These are phyloP conservation scores for Emmonsiellopsis sp. DNA, from an alignment of 2,329 filamentous ascomycete genomes.

Conservation along the genomic window DNA sequence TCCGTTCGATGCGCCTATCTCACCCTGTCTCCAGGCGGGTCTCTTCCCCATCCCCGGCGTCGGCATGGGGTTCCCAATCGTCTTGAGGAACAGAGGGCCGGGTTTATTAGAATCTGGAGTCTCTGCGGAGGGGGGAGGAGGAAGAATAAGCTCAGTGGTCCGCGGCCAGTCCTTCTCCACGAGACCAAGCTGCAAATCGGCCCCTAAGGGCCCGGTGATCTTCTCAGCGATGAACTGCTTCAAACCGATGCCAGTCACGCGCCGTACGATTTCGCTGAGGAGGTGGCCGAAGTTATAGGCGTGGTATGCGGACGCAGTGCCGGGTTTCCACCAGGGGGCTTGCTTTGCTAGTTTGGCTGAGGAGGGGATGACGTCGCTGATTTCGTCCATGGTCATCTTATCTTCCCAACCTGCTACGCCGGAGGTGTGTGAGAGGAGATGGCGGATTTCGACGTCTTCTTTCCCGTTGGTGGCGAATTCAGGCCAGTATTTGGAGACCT, in stretches of 20 bases:
- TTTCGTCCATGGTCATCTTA: constrained; percentile 21
- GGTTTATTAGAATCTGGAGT: constrained; percentile 13
- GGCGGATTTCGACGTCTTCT: constrained; percentile 30
- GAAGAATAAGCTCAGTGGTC: constrained; percentile 26
- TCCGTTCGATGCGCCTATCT: constrained; percentile 38
- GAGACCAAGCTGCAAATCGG: constrained; percentile 41
- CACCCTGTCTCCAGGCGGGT: constrained; percentile 29
- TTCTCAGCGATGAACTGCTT: constrained; percentile 37
- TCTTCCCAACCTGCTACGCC: constrained; percentile 28
- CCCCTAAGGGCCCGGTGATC: constrained; percentile 34
- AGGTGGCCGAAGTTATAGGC: constrained; percentile 32
- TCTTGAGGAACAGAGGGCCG: constrained; percentile 18
- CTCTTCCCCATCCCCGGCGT: constrained; percentile 17
- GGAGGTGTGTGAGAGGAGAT: constrained; percentile 35
- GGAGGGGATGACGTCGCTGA: constrained; percentile 23
- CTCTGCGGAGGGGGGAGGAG: constrained; percentile 12
- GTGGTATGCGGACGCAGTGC: constrained; percentile 38
- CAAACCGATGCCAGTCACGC: constrained; percentile 33
- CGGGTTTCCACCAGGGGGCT: constrained; percentile 38
- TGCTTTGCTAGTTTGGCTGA: constrained; percentile 32
- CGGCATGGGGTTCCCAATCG: constrained; percentile 20
- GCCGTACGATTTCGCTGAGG: constrained; percentile 36
- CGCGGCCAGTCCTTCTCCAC: constrained; percentile 35
- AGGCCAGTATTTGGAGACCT: constrained; percentile 38
- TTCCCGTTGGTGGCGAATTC: constrained; percentile 39